Conservation (phyloP, 768 basidiomycete genomes). For the Xerocomellus amylosporus region DNA sequence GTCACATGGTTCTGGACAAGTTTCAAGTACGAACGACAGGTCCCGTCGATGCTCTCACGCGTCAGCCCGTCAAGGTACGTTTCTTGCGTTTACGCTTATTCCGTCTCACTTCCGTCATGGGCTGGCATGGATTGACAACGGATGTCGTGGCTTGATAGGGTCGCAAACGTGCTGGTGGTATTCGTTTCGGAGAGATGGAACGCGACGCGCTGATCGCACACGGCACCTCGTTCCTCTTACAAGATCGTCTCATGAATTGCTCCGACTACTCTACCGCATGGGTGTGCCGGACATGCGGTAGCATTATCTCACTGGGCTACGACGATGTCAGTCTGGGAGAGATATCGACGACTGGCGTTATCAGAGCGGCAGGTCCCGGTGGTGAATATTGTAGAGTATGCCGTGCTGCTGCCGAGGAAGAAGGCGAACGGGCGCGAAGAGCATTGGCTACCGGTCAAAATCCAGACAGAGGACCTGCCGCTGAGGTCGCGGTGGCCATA, state of each 20-base stretch:
- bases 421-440: conserved; percentile 59
- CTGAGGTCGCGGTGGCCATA: conserved; percentile 63
- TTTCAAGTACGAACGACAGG: conserved; percentile 99
- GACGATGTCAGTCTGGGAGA: conserved; percentile 81
- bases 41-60: conserved; percentile 91
- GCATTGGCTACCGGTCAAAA: conserved; percentile 56
- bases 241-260: conserved; percentile 99
- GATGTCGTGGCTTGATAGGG: conserved; percentile 52
- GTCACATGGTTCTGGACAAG: conserved; percentile 99
- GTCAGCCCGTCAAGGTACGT: conserved; percentile 93
- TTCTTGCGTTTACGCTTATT: background rate
- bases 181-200: conserved; percentile 99
- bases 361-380: conserved; percentile 65
- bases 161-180: conserved; percentile 96
- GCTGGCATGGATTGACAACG: conserved; percentile 3
- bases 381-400: conserved; percentile 98
- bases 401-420: conserved; percentile 63
- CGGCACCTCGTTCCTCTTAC: conserved; percentile 96
- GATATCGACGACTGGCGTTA: conserved; percentile 44
- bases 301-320: conserved; percentile 93
- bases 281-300: conserved; percentile 97
- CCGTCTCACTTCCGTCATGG: background rate
- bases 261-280: conserved; percentile 99
- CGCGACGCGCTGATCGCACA: conserved; percentile 98
- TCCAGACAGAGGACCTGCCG: conserved; percentile 37